Evolutionary conservation across 805 yeast species (phyloP).

Genomic region (Yarrowia alimentaria): DNA sequence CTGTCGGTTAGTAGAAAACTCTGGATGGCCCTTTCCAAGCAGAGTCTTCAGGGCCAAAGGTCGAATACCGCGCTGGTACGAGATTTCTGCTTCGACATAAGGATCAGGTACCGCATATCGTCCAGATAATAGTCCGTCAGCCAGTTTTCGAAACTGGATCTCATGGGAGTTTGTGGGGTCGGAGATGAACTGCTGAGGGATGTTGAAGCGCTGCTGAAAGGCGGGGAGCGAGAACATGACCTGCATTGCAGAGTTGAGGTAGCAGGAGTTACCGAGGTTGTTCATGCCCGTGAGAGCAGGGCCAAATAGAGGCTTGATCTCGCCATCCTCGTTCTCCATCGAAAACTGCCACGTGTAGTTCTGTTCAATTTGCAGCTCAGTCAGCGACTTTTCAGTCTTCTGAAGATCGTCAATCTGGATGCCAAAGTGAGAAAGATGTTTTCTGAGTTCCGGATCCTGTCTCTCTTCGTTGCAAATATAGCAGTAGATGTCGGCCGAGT

Average conservation of each 20-base stretch:
- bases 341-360: constrained; percentile 91
- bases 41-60: constrained; percentile 75
- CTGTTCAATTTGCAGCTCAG: constrained; percentile 90
- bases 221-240: constrained; percentile 50
- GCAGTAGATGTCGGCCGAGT: constrained; percentile 79
- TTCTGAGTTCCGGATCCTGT: constrained; percentile 58
- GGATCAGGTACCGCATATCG: constrained; percentile 59
- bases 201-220: constrained; percentile 39
- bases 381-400: constrained; percentile 83
- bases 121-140: constrained; percentile 76
- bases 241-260: constrained; percentile 79
- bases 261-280: constrained; percentile 92
- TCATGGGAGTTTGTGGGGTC: constrained; percentile 62
- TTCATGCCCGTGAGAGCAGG: constrained; percentile 77
- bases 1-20: constrained; percentile 82
- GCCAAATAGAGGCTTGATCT: constrained; percentile 67
- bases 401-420: constrained; percentile 55
- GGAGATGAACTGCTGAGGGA: constrained; percentile 34
- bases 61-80: constrained; percentile 69
- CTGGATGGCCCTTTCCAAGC: constrained; percentile 74
- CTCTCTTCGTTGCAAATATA: constrained; percentile 88
- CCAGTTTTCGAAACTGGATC: constrained; percentile 75
- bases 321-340: constrained; percentile 70
- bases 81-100: constrained; percentile 34
- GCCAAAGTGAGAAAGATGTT: constrained; percentile 56